Percentiles rank a stretch among this genome's conserved stretches.
These are phyloP conservation scores for Fusarium anguioides DNA, from an alignment of 2,329 filamentous ascomycete species.

Conservation along the genomic window DNA sequence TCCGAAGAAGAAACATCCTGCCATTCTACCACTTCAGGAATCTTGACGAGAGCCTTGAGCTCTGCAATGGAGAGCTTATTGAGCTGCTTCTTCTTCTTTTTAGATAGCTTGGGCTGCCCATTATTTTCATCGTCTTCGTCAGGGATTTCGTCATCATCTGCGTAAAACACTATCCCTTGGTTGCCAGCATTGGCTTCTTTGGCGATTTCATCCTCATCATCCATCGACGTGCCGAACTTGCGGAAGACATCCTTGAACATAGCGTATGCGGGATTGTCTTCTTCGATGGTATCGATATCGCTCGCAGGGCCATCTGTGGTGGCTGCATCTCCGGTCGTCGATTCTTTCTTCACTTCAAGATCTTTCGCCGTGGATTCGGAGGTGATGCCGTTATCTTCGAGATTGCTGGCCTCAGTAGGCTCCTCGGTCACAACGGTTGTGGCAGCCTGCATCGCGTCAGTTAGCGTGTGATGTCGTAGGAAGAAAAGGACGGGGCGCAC, in stretches of 20 bases:
- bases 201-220: constrained; percentile 70
- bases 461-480: constrained; percentile 15
- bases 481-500: constrained; percentile 48
- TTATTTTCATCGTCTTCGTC: constrained; percentile 81
- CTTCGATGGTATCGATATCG: constrained; percentile 67
- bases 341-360: constrained; percentile 57
- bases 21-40: constrained; percentile 97
- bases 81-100: constrained; percentile 92
- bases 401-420: constrained; percentile 33
- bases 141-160: constrained; percentile 87
- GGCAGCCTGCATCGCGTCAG: constrained; percentile 40
- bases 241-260: constrained; percentile 86
- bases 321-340: constrained; percentile 49
- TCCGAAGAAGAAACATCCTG: constrained; percentile 93
- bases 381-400: constrained; percentile 50
- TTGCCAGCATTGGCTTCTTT: constrained; percentile 76
- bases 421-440: constrained; percentile 33
- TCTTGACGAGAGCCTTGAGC: constrained; percentile 89
- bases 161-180: constrained; percentile 86
- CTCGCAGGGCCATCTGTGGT: constrained; percentile 63
- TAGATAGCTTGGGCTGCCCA: constrained; percentile 79
- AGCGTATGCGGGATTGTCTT: constrained; percentile 82
- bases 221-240: constrained; percentile 76
- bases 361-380: constrained; percentile 49
- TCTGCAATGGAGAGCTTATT: constrained; percentile 95